Base-by-base conservation (phyloP, 352 stramenopile genomes). In the Phytopythium litorale region DNA sequence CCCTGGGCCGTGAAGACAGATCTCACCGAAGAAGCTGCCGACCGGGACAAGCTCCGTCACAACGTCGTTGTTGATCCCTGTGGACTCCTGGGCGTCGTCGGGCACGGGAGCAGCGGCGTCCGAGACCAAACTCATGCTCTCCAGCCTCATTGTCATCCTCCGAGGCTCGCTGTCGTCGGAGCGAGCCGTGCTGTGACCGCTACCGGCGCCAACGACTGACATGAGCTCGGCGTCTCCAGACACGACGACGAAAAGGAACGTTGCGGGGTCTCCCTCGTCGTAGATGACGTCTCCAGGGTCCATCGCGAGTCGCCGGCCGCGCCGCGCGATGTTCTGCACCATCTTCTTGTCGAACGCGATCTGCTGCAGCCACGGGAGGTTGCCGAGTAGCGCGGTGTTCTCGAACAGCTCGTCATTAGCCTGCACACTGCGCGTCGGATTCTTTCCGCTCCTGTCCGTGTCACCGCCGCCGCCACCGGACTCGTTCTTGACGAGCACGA, bases 201-300 rank as follows among this genome's bases (percentile, higher is more conserved):
- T 18, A 30, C 12, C 50, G n/a, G 12, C 9, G 0, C 35, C 35
- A 28, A 58, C 33, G 30, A 60, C 35, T 3, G 56, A 52, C 21
- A 54, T 19, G 5, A 91, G 68, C 37, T 72, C 69, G 0, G 90
- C 72, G 19, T 85, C 71, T 2, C 82, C 82, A 6, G 58, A 70
- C 23, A 91, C 56, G 1, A 91, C 78, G 35, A 91, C 73, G 56
- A 91, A 91, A 8, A 91, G 49, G 56, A 88, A 87, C 25, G 69
- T 84, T 7, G 82, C 80, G 2, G 68, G 57, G 50, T 90, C 82
- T 4, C 78, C 77, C 50, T 84, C 78, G 43, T 88, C 73, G 52
- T 90, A 90, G 11, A 90, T 64, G 25, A 66, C 63, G 25, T 88
- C 78, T 1, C 80, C 80, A 0, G 64, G 28, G 2, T 75, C 62